phyloP scores from a whole-genome alignment of 768 basidiomycete genomes.

The Kwoniella bestiolae region DNA sequence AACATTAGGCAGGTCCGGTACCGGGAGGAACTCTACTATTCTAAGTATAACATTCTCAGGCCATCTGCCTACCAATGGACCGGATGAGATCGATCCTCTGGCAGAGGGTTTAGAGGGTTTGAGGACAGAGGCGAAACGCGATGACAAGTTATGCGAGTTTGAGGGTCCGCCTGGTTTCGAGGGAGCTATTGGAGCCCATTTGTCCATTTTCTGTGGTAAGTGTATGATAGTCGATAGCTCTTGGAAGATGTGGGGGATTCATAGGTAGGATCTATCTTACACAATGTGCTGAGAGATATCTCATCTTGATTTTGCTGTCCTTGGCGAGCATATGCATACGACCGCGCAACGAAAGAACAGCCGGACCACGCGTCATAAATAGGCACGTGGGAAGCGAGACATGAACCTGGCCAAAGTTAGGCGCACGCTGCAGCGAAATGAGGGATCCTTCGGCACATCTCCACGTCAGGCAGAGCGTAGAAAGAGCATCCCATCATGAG shows the following conservation, averaged over 20 bases:
- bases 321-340: background rate
- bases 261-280: too few species aligned
- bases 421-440: too few species aligned
- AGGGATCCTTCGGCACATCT: too few species aligned
- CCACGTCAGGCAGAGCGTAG: too few species aligned
- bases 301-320: background rate
- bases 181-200: slow-evolving; percentile 34
- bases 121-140: slow-evolving; percentile 55
- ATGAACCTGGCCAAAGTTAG: too few species aligned
- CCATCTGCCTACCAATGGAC: slow-evolving; percentile 70
- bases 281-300: too few species aligned
- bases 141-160: slow-evolving; percentile 35
- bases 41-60: slow-evolving; percentile 77
- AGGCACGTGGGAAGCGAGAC: background rate
- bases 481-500: too few species aligned
- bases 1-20: slow-evolving; percentile 80
- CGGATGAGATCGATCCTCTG: slow-evolving; percentile 26
- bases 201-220: slow-evolving; percentile 28
- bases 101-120: slow-evolving; percentile 52
- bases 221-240: too few species aligned
- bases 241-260: too few species aligned
- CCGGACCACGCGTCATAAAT: background rate
- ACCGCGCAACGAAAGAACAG: background rate
- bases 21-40: slow-evolving; percentile 72
- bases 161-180: slow-evolving; percentile 63